Base-by-base conservation (phyloP, 1,139 yeast species). In the Taphrina populina region DNA sequence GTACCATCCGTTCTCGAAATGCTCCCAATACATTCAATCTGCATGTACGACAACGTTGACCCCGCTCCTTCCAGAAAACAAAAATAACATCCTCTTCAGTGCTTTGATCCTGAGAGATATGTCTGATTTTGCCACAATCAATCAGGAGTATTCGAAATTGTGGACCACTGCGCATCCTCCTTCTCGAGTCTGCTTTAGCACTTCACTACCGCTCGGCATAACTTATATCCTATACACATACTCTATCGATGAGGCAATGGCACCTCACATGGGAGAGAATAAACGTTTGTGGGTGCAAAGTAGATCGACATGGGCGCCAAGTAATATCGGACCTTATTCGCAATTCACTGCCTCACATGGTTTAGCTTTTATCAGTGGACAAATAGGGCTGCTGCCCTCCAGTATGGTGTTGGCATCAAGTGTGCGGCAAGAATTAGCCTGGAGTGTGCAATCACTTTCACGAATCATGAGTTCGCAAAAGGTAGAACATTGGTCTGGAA, bases 241-340 rank as follows among this genome's bases (percentile, higher is more conserved):
- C 20, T 27, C 44, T 5, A 19, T 39, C 15, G 17, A 30, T 2
- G 37, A 17, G 8, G 8, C 8, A 13, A 33, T 19, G 15, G 81
- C 62, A 66, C 88, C 10, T 84, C 95, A 0, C 81, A 85, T 33
- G 71, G 76, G 3, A 75, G 76, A 24, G 24, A 7, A 13, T 21
- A 59, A 71, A 37, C 96, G 97, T 0, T 72, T 92, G 21, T 97
- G 92, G 66, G 87, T 92, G 3, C 88, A 92, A 64, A 88, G 97
- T 0, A 75, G 92, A 58, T 88, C 96, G 26, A 88, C 84, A 67
- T 92, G 98, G 98, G 96, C 96, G 0, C 98, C 98, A 0, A 94
- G 95, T 44, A 92, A 92, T 64, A 92, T 92, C 57, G 98, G 98
- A 0, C 98, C 98, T 0, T 92, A 92, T 67, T 90, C 98, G 0